Conservation (phyloP, 306 rosid species). For the Betula pendula region DNA sequence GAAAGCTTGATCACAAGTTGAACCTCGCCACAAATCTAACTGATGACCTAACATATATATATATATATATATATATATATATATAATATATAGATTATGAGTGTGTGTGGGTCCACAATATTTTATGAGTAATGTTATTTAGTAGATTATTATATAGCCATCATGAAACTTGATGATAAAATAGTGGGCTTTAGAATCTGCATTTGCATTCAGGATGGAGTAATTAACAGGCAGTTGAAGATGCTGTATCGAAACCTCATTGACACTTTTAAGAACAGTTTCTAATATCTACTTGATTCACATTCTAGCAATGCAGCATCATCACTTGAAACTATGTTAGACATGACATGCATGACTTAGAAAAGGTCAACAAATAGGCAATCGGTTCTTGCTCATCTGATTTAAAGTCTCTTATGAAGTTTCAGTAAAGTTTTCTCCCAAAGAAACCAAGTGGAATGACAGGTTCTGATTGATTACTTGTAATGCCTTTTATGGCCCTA, state of each 20-base stretch:
- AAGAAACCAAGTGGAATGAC: background rate
- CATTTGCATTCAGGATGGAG: no score
- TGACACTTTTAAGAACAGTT: background rate
- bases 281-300: background rate
- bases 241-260: background rate
- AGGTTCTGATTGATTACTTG: background rate
- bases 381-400: background rate
- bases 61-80: no score
- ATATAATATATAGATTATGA: no score
- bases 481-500: background rate
- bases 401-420: background rate
- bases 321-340: background rate
- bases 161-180: no score
- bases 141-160: no score
- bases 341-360: background rate
- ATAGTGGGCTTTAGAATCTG: constrained; percentile 88
- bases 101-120: no score
- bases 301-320: background rate
- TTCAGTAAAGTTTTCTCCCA: background rate
- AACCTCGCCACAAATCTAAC: no score
- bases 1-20: no score
- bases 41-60: no score
- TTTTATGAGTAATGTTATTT: no score
- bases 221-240: no score
- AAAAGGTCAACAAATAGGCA: background rate